A percentile compares a stretch with the other conserved stretches of the same genome.
These are phyloP conservation scores for Talaromyces marneffei DNA, from an alignment of 2,329 filamentous ascomycete genomes.

Conservation along the genomic window DNA sequence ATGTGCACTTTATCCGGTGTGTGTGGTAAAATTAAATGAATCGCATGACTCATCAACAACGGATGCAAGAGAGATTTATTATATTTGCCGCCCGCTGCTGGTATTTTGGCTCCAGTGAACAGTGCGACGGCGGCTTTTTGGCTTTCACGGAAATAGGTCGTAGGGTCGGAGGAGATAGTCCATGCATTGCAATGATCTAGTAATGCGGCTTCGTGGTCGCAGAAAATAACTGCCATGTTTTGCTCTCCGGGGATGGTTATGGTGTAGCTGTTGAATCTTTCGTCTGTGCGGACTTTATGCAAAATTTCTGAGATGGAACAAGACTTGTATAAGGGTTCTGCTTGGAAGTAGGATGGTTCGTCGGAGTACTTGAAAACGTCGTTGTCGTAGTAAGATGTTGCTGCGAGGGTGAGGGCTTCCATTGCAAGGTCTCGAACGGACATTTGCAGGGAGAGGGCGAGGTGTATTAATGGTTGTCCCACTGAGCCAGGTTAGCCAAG, in stretches of 20 bases:
- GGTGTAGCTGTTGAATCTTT: constrained; percentile 63
- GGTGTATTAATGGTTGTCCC: constrained; percentile 85
- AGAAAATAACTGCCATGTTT: constrained; percentile 64
- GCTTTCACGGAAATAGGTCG: constrained; percentile 68
- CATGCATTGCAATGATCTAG: constrained; percentile 91
- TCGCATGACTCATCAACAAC: constrained; percentile 78
- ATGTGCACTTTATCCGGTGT: constrained; percentile 69
- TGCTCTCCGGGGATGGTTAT: constrained; percentile 47
- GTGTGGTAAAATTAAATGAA: constrained; percentile 75
- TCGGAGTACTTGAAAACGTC: constrained; percentile 61
- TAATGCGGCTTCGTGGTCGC: constrained; percentile 61
- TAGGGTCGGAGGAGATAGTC: constrained; percentile 59
- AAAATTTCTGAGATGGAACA: constrained; percentile 66
- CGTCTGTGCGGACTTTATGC: constrained; percentile 61
- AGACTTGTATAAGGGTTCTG: constrained; percentile 54
- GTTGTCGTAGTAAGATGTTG: constrained; percentile 52
- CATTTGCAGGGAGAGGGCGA: constrained; percentile 90
- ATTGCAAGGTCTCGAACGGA: constrained; percentile 79
- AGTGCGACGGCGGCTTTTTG: constrained; percentile 50
- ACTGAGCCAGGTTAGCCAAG: constrained; percentile 46
- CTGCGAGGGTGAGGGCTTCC: constrained; percentile 70
- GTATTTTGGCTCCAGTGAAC: constrained; percentile 29
- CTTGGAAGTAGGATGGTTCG: constrained; percentile 60
- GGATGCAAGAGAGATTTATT: constrained; percentile 80
- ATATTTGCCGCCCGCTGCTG: constrained; percentile 55